Evolutionary conservation across 345 rosid genomes (phyloP).

Genomic region (Rhizophora mangle): DNA sequence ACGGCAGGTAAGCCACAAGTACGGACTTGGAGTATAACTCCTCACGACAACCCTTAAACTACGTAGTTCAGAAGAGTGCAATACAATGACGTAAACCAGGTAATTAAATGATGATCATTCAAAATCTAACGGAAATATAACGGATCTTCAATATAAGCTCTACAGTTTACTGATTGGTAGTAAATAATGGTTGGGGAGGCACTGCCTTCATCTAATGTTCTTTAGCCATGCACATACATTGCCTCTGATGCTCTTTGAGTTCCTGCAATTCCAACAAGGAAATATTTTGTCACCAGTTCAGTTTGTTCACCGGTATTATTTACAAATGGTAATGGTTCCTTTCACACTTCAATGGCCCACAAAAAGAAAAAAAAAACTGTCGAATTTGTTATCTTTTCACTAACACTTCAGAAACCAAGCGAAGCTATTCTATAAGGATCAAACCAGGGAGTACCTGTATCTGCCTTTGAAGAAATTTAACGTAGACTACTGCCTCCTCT

Average conservation of each 20-base stretch:
- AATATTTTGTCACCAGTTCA: neutral
- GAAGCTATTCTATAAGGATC: neutral
- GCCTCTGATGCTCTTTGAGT: slow-evolving; percentile 61
- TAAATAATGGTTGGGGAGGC: neutral
- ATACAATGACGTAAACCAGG: slow-evolving; percentile 3
- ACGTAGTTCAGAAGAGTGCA: slow-evolving; percentile 10
- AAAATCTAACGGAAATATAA: slow-evolving; percentile 7
- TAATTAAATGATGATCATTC: slow-evolving; percentile 2
- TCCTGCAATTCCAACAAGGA: slow-evolving; percentile 43
- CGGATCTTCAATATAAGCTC: slow-evolving; percentile 3
- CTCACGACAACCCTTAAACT: slow-evolving; percentile 15
- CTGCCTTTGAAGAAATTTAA: slow-evolving; percentile 70
- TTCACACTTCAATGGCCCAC: neutral
- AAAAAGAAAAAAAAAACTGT: neutral
- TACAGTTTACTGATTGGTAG: slow-evolving; percentile 12
- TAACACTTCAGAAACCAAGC: neutral
- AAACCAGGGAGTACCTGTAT: slow-evolving; percentile 53
- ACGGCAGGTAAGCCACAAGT: slow-evolving; percentile 9
- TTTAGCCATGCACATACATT: slow-evolving; percentile 57
- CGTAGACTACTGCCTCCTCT: slow-evolving; percentile 79
- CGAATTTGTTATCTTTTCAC: too few relatives aligned
- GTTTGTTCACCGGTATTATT: neutral
- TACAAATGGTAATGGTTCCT: neutral
- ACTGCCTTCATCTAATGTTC: slow-evolving; percentile 33
- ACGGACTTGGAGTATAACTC: slow-evolving; percentile 8